Percentiles rank a stretch among this genome's conserved stretches.
These are phyloP conservation scores for Didymosphaeria variabile DNA, from an alignment of 2,329 filamentous ascomycete species.

Conservation along the genomic window DNA sequence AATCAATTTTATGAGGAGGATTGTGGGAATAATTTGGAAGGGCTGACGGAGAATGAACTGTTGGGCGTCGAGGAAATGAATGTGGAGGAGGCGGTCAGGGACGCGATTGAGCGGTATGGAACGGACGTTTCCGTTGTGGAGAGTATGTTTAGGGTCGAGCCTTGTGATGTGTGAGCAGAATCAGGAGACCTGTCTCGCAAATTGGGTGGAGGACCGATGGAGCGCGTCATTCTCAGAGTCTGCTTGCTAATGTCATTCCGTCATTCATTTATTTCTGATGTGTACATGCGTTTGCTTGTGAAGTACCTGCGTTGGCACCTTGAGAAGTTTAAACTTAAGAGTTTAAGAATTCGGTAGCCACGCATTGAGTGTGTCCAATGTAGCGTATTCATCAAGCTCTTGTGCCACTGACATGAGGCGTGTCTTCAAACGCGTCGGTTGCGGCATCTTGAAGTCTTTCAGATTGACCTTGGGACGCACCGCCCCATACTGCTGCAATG, in stretches of 20 bases:
- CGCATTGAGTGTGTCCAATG: neutral
- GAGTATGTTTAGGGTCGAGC: constrained; percentile 39
- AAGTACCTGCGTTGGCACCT: neutral
- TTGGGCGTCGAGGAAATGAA: constrained; percentile 37
- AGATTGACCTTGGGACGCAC: constrained; percentile 11
- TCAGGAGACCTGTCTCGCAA: too few relatives aligned
- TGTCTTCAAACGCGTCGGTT: constrained; percentile 6
- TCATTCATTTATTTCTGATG: too few relatives aligned
- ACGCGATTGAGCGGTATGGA: constrained; percentile 35
- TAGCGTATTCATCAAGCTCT: constrained; percentile 1
- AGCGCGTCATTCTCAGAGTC: too few relatives aligned
- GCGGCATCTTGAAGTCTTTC: constrained; percentile 14
- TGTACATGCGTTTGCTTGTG: too few relatives aligned
- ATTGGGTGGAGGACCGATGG: too few relatives aligned
- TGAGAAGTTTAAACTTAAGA: neutral
- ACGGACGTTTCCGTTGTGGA: constrained; percentile 35
- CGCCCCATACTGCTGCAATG: constrained; percentile 11
- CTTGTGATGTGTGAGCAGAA: constrained; percentile 25
- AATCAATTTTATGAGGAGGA: constrained; percentile 47
- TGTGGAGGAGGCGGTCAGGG: constrained; percentile 40
- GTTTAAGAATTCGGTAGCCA: neutral
- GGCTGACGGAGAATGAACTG: constrained; percentile 39
- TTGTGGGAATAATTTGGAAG: constrained; percentile 34
- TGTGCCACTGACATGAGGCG: neutral
- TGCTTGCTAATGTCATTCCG: too few relatives aligned